A percentile compares a stretch with the other conserved stretches of the same genome.
phyloP scores from a whole-genome alignment of 2,329 filamentous ascomycete species.

The Neoscytalidium dimidiatum region DNA sequence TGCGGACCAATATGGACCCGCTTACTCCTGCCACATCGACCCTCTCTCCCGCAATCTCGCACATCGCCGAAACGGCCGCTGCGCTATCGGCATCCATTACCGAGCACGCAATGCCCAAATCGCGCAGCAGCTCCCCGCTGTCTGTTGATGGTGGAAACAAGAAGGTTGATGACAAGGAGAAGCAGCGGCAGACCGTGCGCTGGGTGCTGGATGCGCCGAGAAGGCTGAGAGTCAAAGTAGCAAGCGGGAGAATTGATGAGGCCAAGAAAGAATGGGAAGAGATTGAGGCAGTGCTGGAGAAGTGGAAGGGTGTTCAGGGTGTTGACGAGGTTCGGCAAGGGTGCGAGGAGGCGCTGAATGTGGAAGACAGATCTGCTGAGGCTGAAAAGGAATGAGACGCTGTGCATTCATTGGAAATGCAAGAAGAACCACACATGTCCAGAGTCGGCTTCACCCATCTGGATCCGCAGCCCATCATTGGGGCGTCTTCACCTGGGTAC shows the following conservation, averaged over 20 bases:
- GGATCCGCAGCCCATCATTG: too few species aligned
- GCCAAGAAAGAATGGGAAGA: slow-evolving; percentile 56
- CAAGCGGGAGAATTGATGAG: slow-evolving; percentile 61
- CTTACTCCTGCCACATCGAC: slow-evolving; percentile 73
- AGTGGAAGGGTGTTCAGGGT: slow-evolving; percentile 47
- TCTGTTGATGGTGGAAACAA: not conserved
- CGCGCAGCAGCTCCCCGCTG: slow-evolving; percentile 3
- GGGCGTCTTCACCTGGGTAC: too few species aligned
- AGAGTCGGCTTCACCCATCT: not conserved
- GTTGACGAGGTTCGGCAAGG: slow-evolving; percentile 41
- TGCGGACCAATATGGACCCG: slow-evolving; percentile 80
- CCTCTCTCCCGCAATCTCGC: slow-evolving; percentile 70
- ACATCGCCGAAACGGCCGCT: slow-evolving; percentile 66
- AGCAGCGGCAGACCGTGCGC: slow-evolving; percentile 58
- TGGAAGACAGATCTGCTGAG: not conserved
- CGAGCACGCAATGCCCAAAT: slow-evolving; percentile 23
- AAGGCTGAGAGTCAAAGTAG: slow-evolving; percentile 59
- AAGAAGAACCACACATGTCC: not conserved
- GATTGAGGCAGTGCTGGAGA: slow-evolving; percentile 41
- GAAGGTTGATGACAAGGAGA: slow-evolving; percentile 36
- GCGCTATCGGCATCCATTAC: slow-evolving; percentile 43
- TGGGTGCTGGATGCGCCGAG: slow-evolving; percentile 65
- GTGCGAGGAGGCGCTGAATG: slow-evolving; percentile 33
- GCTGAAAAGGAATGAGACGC: not conserved
- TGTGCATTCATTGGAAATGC: not conserved